Evolutionary conservation across 225 moss, liverwort and hornwort species (phyloP).

Genomic region (Polytrichum formosum): DNA sequence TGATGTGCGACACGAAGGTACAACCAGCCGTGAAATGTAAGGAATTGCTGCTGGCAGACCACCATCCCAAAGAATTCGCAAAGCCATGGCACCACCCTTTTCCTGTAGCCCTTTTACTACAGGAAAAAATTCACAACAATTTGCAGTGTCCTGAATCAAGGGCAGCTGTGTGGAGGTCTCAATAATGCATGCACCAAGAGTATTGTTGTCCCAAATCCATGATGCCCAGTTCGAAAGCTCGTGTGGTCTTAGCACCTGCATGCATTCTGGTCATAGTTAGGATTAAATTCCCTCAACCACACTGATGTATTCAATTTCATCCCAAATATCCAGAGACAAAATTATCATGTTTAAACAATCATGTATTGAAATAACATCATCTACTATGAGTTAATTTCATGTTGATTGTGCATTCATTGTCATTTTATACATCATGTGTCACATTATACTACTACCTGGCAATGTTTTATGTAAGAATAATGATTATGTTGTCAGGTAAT

Average conservation of each 20-base stretch:
- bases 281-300: too few relatives aligned
- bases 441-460: too few relatives aligned
- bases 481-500: too few relatives aligned
- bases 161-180: neutral
- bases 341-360: too few relatives aligned
- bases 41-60: slow-evolving; percentile 28
- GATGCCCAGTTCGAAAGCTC: slow-evolving; percentile 14
- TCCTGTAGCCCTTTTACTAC: slow-evolving; percentile 15
- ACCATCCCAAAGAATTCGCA: slow-evolving; percentile 24
- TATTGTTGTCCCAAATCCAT: slow-evolving; percentile 28
- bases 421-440: too few relatives aligned
- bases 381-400: too few relatives aligned
- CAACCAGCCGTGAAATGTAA: slow-evolving; percentile 21
- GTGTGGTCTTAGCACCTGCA: slow-evolving; percentile 15
- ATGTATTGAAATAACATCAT: too few relatives aligned
- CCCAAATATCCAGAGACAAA: too few relatives aligned
- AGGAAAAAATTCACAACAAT: slow-evolving; percentile 5
- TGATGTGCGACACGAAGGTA: slow-evolving; percentile 14
- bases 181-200: slow-evolving; percentile 12
- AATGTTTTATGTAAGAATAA: too few relatives aligned
- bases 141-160: slow-evolving; percentile 11
- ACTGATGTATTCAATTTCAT: too few relatives aligned
- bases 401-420: too few relatives aligned
- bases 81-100: slow-evolving; percentile 30
- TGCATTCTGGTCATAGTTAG: neutral